Evolutionary conservation across 257 asterid genomes (phyloP), one percentile per base, ranked within the genome.

Genomic region (Przewalskia tangutica): DNA sequence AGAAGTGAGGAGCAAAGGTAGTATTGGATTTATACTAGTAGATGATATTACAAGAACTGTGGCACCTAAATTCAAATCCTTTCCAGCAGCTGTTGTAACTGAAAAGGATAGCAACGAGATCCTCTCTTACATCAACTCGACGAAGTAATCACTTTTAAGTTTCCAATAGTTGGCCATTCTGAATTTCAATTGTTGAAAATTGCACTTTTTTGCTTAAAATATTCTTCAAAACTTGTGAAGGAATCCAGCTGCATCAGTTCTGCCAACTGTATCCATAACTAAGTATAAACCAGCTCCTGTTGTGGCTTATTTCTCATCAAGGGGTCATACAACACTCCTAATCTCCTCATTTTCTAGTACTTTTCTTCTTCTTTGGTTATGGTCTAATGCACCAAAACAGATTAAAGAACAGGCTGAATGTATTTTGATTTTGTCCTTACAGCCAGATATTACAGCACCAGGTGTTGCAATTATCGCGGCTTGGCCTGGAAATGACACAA

Each of bases 371-470:
- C 23, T 54, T 44, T 16, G 27, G 75, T 14, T n/a, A 23, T 50
- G 79, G 4, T 53, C 68, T 34, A 75, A 34, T 53, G 17, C 46
- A 8, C 44, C 12, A 46, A 10, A 46, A 23, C 48, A 59, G 50
- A 56, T 55, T 9, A 64, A 51, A 23, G 23, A 3, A 27, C 6
- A 50, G 20, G 13, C 46, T 2, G 18, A 27, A 27, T 7, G 16
- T 13, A 23, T 1, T 77, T 36, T 64, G 48, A 32, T 81, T 62
- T 62, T 58, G 78, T 75, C 51, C 20, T 53, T 88, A 84, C 86
- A 95, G 98, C 98, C 98, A 6, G 98, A 95, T 83, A 87, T 92
- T 60, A 86, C 92, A 38, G 97, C 98, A 79, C 98, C 97, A 10
- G 97, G 98, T 56, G 97, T 95, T 16, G 82, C 88, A 8, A 95